phyloP scores from a whole-genome alignment of 2,329 filamentous ascomycete genomes.

The Penicillium psychrosexuale region DNA sequence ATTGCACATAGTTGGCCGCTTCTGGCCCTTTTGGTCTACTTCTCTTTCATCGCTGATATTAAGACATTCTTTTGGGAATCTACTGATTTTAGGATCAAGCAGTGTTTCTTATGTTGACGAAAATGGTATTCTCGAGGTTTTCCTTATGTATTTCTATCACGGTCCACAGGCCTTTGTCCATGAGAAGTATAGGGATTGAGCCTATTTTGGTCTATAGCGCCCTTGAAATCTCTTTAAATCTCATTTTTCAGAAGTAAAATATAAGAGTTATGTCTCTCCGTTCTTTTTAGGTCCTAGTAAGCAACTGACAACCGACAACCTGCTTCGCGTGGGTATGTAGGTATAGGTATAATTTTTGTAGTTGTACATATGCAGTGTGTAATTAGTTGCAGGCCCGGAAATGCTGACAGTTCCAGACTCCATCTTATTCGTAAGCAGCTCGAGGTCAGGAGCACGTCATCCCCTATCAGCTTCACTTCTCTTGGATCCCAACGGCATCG shows the following conservation, averaged over 20 bases:
- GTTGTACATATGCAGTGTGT: too few relatives aligned
- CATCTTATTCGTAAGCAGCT: slow-evolving; percentile 32
- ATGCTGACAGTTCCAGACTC: slow-evolving; percentile 22
- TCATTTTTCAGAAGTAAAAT: too few relatives aligned
- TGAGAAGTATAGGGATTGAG: too few relatives aligned
- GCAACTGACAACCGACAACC: neutral
- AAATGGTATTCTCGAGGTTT: neutral
- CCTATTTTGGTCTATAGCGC: too few relatives aligned
- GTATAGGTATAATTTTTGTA: too few relatives aligned
- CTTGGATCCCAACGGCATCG: slow-evolving; percentile 8
- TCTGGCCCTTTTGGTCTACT: neutral
- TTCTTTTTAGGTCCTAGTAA: too few relatives aligned
- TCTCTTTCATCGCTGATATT: neutral
- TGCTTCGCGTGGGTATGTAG: neutral
- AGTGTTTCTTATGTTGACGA: neutral
- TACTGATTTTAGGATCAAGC: neutral
- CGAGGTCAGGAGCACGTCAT: slow-evolving; percentile 30
- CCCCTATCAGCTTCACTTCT: slow-evolving; percentile 16
- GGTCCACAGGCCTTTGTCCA: neutral
- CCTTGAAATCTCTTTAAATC: too few relatives aligned
- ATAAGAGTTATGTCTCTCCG: too few relatives aligned
- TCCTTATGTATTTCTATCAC: neutral
- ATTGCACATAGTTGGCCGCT: neutral
- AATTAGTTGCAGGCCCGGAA: neutral
- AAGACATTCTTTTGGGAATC: neutral